phyloP scores from a whole-genome alignment of 768 basidiomycete genomes.

The Pulveroboletus frians region DNA sequence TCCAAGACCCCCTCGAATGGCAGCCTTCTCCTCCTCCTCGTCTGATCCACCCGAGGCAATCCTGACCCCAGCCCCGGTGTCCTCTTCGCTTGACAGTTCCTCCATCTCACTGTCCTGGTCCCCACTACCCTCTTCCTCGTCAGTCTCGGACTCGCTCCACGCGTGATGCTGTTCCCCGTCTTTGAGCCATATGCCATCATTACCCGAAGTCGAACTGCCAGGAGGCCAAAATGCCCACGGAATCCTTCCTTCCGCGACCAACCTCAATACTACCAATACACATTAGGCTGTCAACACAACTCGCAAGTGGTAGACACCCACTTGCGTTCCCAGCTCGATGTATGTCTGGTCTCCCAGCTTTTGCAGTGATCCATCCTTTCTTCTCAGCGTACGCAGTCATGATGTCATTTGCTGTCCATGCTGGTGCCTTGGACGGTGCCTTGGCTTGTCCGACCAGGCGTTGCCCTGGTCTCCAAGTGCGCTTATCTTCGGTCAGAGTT shows the following conservation, averaged over 20 bases:
- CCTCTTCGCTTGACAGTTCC: constrained; percentile 11
- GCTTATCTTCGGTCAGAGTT: constrained; percentile 50
- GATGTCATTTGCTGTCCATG: constrained; percentile 86
- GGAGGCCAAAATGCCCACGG: constrained; percentile 88
- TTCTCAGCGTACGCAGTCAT: constrained; percentile 69
- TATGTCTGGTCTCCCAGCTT: constrained; percentile 83
- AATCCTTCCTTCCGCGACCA: constrained; percentile 77
- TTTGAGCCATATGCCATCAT: constrained; percentile 57
- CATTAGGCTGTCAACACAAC: neutral
- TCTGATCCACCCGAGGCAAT: constrained; percentile 15
- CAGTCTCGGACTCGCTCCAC: constrained; percentile 22
- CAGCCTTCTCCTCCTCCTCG: constrained; percentile 7
- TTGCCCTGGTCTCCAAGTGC: constrained; percentile 67
- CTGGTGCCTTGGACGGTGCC: constrained; percentile 7
- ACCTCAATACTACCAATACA: constrained; percentile 57
- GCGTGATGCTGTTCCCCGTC: constrained; percentile 20
- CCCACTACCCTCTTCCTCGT: constrained; percentile 31
- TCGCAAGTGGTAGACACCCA: constrained; percentile 38
- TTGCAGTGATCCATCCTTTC: constrained; percentile 86
- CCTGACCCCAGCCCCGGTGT: neutral
- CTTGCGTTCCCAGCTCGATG: constrained; percentile 87
- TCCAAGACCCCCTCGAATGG: constrained; percentile 8
- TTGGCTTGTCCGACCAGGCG: constrained; percentile 19
- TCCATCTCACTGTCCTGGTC: constrained; percentile 20
- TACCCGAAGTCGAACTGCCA: constrained; percentile 29